phyloP scores from a whole-genome alignment of 169 alveolate genomes.

The Toxoplasma gondii region DNA sequence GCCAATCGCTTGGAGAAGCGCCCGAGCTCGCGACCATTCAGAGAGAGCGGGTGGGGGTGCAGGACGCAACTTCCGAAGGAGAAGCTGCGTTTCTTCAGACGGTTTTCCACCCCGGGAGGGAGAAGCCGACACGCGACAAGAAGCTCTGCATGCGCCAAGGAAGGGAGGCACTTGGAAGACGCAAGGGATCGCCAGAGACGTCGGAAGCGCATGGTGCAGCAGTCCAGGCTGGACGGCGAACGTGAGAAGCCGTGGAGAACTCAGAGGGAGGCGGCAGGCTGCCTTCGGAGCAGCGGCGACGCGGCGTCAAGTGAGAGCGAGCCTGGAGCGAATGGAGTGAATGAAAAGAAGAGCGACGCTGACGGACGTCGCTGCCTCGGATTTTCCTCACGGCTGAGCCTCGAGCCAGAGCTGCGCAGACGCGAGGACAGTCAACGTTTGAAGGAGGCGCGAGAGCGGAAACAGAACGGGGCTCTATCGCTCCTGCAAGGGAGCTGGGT shows the following conservation, averaged over 20 bases:
- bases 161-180: neutral
- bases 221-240: no score
- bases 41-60: neutral
- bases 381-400: no score
- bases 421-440: no score
- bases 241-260: no score
- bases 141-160: neutral
- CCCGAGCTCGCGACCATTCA: neutral
- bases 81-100: neutral
- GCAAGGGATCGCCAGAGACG: neutral
- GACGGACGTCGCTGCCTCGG: no score
- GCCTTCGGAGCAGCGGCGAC: no score
- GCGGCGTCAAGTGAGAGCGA: no score
- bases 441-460: neutral
- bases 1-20: neutral
- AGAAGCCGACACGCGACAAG: neutral
- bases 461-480: neutral
- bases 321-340: no score
- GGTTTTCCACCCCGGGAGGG: neutral
- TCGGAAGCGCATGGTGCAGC: neutral
- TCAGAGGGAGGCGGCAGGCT: no score
- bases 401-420: no score
- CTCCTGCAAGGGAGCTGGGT: constrained; percentile 21
- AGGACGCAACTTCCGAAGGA: neutral
- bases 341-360: no score